Evolutionary conservation across 2,329 filamentous ascomycete genomes (phyloP).

Genomic region (Truncatella angustata): DNA sequence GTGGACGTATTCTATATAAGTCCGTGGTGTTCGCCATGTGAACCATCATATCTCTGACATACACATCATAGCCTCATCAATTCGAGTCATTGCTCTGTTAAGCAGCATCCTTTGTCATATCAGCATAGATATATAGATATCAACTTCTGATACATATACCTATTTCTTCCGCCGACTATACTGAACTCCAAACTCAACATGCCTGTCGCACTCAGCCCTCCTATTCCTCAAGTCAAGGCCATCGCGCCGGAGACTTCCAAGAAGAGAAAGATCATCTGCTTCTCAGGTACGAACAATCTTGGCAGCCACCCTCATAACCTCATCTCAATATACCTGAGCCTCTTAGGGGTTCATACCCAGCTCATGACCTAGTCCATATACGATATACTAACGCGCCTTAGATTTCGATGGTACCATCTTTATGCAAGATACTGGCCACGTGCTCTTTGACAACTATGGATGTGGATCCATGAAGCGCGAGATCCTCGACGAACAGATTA

Average conservation of each 20-base stretch:
- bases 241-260: constrained; percentile 31
- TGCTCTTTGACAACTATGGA: constrained; percentile 65
- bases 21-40: not conserved
- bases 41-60: not conserved
- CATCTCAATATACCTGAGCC: too few species aligned
- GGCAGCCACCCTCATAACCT: constrained; percentile 7
- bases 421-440: constrained; percentile 69
- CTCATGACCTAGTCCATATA: too few species aligned
- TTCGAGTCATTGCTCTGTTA: not conserved
- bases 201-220: constrained; percentile 35
- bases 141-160: not conserved
- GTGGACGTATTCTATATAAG: constrained; percentile 10
- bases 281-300: constrained; percentile 53
- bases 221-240: constrained; percentile 26
- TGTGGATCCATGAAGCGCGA: constrained; percentile 57
- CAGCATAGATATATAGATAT: not conserved
- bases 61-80: not conserved
- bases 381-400: constrained; percentile 31
- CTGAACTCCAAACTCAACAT: constrained; percentile 27
- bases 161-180: not conserved
- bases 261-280: constrained; percentile 57
- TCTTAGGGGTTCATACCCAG: too few species aligned
- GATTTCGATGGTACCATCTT: constrained; percentile 73
- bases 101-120: not conserved
- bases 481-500: constrained; percentile 62